Percentiles rank a stretch among this genome's conserved stretches.
phyloP scores from a whole-genome alignment of 257 asterid species.

The Nicotiana knightiana region DNA sequence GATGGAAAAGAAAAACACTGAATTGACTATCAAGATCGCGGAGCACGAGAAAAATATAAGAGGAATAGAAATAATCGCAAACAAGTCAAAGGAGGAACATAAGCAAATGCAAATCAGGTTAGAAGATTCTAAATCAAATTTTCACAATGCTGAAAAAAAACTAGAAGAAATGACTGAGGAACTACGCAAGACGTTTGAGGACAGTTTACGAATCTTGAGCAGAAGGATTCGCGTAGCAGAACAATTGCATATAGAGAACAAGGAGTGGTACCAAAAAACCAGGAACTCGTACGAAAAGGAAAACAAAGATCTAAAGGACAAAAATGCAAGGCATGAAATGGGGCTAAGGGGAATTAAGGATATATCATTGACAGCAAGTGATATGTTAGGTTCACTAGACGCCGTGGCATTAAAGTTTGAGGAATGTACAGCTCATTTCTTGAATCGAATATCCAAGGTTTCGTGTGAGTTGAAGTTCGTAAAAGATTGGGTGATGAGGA shows the following conservation, averaged over 20 bases:
- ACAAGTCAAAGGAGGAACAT: conserved; percentile 24
- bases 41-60: conserved; percentile 26
- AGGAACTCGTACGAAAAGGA: conserved; percentile 34
- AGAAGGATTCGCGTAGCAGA: conserved; percentile 79
- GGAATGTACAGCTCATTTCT: conserved; percentile 44
- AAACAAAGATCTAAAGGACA: conserved; percentile 35
- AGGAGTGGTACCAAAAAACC: conserved; percentile 53
- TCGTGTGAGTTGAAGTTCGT: conserved; percentile 61
- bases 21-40: conserved; percentile 25
- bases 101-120: conserved; percentile 12
- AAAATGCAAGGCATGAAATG: conserved; percentile 11
- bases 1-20: conserved; percentile 37
- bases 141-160: conserved; percentile 44
- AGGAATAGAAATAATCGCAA: not conserved
- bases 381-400: conserved; percentile 45
- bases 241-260: conserved; percentile 70
- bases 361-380: conserved; percentile 41
- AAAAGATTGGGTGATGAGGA: conserved; percentile 63
- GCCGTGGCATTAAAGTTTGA: conserved; percentile 47
- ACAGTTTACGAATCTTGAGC: conserved; percentile 61
- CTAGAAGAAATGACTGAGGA: conserved; percentile 65
- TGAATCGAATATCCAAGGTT: conserved; percentile 61
- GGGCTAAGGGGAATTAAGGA: conserved; percentile 38
- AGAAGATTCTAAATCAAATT: conserved; percentile 29
- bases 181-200: conserved; percentile 57